Conservation (phyloP, 1,284 basidiomycete genomes). For the Trichosporon coremiiforme region DNA sequence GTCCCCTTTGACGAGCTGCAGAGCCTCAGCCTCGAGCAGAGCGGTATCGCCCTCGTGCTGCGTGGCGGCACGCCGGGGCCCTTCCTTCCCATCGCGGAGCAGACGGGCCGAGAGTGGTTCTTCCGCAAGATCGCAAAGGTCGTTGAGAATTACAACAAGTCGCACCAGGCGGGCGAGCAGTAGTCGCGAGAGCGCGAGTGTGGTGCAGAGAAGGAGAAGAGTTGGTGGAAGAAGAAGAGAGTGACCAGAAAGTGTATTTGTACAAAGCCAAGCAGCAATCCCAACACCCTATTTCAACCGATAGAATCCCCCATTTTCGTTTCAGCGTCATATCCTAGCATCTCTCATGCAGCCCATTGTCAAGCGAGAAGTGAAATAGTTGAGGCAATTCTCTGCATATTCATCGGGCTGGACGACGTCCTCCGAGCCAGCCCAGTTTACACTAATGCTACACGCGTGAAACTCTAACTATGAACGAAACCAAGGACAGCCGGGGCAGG, state of each 20-base stretch:
- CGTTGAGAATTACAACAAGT: slow-evolving; percentile 49
- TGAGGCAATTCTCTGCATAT: not conserved
- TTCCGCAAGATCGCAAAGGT: slow-evolving; percentile 61
- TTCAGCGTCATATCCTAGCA: not conserved
- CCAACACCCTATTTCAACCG: not conserved
- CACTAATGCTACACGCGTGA: slow-evolving; percentile 28
- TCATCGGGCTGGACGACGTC: not conserved
- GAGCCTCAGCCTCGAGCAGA: slow-evolving; percentile 84
- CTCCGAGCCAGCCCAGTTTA: not conserved
- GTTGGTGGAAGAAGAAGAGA: too few relatives aligned
- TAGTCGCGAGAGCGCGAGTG: slow-evolving; percentile 23
- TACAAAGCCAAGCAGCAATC: not conserved
- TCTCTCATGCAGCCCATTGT: slow-evolving; percentile 13
- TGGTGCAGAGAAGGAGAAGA: too few relatives aligned
- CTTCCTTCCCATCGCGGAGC: slow-evolving; percentile 61
- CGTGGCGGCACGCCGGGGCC: slow-evolving; percentile 61
- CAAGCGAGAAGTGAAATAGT: not conserved
- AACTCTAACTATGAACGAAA: not conserved
- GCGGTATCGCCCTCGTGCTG: slow-evolving; percentile 79
- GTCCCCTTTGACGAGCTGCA: slow-evolving; percentile 83
- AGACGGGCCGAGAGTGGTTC: slow-evolving; percentile 61
- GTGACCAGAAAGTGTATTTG: not conserved
- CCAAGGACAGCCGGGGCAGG: too few relatives aligned
- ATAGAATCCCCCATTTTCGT: slow-evolving; percentile 7
- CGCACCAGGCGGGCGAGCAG: slow-evolving; percentile 30